Evolutionary conservation across 208 protist genomes (phyloP).

Genomic region (Dictyostelium gargantuum): DNA sequence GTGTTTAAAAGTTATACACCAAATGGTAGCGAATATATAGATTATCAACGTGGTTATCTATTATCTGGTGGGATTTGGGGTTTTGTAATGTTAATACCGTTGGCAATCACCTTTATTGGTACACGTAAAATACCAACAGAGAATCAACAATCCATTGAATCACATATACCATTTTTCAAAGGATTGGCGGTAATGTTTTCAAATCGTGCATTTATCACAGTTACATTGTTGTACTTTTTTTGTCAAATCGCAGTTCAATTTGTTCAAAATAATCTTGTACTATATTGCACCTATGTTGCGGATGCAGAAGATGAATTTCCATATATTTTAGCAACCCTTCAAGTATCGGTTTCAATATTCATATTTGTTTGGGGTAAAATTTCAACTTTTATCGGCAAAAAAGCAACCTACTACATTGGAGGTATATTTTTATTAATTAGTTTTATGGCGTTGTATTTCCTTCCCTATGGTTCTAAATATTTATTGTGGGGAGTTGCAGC

Average conservation of each 20-base stretch:
- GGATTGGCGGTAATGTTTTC: constrained; percentile 33
- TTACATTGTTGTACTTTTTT: constrained; percentile 49
- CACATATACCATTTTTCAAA: constrained; percentile 58
- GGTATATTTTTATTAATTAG: constrained; percentile 24
- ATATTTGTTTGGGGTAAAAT: constrained; percentile 27
- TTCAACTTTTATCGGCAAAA: constrained; percentile 50
- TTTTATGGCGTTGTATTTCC: constrained; percentile 62
- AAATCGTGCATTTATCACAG: constrained; percentile 48
- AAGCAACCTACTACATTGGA: constrained; percentile 66
- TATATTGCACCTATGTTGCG: constrained; percentile 21
- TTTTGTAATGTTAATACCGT: constrained; percentile 23
- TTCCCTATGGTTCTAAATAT: not conserved
- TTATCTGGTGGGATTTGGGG: constrained; percentile 45
- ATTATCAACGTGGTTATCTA: constrained; percentile 42
- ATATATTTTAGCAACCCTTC: constrained; percentile 51
- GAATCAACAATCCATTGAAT: not conserved
- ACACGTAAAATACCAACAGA: constrained; percentile 32
- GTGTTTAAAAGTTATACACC: not conserved
- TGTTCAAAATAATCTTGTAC: constrained; percentile 54
- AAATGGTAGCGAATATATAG: not conserved
- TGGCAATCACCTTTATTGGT: constrained; percentile 7
- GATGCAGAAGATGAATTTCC: constrained; percentile 23
- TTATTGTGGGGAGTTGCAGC: constrained; percentile 17
- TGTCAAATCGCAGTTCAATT: constrained; percentile 65
- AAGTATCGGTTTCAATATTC: constrained; percentile 9